phyloP scores from a whole-genome alignment of 176 grass and related monocot genomes.

The Rhynchospora pubera region DNA sequence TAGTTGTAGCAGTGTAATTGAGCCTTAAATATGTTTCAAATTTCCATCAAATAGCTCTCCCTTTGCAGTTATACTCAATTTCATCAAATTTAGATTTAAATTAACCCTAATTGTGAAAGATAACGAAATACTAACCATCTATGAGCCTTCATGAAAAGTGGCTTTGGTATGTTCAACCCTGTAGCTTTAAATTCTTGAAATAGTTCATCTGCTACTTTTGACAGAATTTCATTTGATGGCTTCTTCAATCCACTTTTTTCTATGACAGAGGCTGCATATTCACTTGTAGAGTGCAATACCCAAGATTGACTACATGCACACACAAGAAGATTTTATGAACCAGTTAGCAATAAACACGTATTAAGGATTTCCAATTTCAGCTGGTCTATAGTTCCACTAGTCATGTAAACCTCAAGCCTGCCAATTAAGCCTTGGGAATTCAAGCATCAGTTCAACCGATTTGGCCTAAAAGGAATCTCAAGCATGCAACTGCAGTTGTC shows the following conservation, averaged over 20 bases:
- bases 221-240: conserved; percentile 64
- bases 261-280: conserved; percentile 68
- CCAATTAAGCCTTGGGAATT: not conserved
- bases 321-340: not conserved
- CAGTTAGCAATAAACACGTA: not conserved
- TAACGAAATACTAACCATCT: conserved; percentile 64
- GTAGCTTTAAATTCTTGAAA: conserved; percentile 68
- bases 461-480: not conserved
- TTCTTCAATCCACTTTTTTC: conserved; percentile 48
- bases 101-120: not conserved
- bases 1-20: not conserved
- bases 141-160: conserved; percentile 85
- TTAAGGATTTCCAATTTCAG: not conserved
- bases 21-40: not conserved
- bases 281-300: conserved; percentile 76
- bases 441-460: not conserved
- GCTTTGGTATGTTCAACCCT: conserved; percentile 54
- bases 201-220: conserved; percentile 74
- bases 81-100: conserved; percentile 4
- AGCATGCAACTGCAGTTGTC: not conserved
- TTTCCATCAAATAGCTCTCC: not conserved
- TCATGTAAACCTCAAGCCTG: not conserved
- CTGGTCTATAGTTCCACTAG: not conserved
- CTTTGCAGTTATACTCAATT: not conserved
- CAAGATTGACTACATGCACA: conserved; percentile 60